Evolutionary conservation across 345 rosid genomes (phyloP).

Genomic region (Pugionium dolabratum): DNA sequence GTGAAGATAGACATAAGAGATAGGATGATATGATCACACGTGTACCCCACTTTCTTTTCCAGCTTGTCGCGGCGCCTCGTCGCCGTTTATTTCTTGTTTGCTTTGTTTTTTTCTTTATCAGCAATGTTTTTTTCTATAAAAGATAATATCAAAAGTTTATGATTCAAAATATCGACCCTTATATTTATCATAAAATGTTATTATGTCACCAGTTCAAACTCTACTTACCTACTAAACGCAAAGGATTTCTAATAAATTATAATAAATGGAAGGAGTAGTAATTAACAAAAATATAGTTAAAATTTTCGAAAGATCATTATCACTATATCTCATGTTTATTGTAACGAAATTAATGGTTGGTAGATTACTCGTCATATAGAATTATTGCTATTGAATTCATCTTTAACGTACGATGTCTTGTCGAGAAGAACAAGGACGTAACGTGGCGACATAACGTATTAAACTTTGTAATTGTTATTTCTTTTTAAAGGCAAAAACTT

Average conservation of each 20-base stretch:
- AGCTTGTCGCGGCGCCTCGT: constrained; percentile 39
- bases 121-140: no score
- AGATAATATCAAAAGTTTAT: neutral
- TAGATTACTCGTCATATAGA: neutral
- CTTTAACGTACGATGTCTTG: neutral
- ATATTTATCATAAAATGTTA: no score
- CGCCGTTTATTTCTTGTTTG: constrained; percentile 29
- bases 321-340: no score
- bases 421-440: neutral
- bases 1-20: constrained; percentile 35
- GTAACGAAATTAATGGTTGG: neutral
- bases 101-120: neutral
- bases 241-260: no score
- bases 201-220: no score
- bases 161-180: neutral
- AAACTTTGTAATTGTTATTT: neutral
- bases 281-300: no score
- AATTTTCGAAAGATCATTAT: no score
- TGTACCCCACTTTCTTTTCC: constrained; percentile 32
- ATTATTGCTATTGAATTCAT: constrained; percentile 2
- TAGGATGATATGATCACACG: constrained; percentile 37
- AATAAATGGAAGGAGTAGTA: no score
- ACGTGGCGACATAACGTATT: neutral
- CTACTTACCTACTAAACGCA: neutral
- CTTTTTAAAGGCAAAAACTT: no score